Percentiles rank a stretch among this genome's conserved stretches.
phyloP scores from a whole-genome alignment of 768 basidiomycete genomes.

The Boletellus sp. region DNA sequence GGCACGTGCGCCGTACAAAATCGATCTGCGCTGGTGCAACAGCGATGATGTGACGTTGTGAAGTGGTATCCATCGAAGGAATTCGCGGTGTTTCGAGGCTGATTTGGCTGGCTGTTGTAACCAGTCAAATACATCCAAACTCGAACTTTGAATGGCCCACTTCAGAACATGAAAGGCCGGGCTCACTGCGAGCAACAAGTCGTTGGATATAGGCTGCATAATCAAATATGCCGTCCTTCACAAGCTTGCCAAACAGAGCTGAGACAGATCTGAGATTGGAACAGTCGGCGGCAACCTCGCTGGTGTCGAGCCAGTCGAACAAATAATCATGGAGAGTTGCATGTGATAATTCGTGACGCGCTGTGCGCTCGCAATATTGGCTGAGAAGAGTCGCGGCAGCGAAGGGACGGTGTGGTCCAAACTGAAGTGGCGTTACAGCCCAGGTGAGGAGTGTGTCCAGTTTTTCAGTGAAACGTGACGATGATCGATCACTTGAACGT shows the following conservation, averaged over 20 bases:
- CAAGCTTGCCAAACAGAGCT: slow-evolving; percentile 66
- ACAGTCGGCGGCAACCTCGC: slow-evolving; percentile 54
- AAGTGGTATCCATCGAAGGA: slow-evolving; percentile 71
- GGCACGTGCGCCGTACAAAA: slow-evolving; percentile 63
- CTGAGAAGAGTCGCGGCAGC: slow-evolving; percentile 68
- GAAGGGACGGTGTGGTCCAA: slow-evolving; percentile 76
- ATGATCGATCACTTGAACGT: slow-evolving; percentile 31
- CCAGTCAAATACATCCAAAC: neutral
- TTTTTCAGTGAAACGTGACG: slow-evolving; percentile 55
- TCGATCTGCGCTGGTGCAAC: slow-evolving; percentile 64
- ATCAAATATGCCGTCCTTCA: slow-evolving; percentile 67
- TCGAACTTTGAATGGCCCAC: slow-evolving; percentile 31
- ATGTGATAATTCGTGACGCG: slow-evolving; percentile 56
- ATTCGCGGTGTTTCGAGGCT: slow-evolving; percentile 62
- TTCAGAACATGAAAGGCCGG: slow-evolving; percentile 51
- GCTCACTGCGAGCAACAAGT: slow-evolving; percentile 75
- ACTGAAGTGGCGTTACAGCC: slow-evolving; percentile 77
- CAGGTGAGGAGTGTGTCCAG: slow-evolving; percentile 74
- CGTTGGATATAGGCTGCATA: slow-evolving; percentile 75
- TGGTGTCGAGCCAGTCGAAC: slow-evolving; percentile 78
- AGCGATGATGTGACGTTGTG: slow-evolving; percentile 56
- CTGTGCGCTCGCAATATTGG: slow-evolving; percentile 59
- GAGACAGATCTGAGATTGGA: slow-evolving; percentile 59
- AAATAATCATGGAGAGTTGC: slow-evolving; percentile 70
- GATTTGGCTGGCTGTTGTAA: slow-evolving; percentile 6